Evolutionary conservation across 2,329 filamentous ascomycete genomes (phyloP).

Genomic region (Fusarium sacchari): DNA sequence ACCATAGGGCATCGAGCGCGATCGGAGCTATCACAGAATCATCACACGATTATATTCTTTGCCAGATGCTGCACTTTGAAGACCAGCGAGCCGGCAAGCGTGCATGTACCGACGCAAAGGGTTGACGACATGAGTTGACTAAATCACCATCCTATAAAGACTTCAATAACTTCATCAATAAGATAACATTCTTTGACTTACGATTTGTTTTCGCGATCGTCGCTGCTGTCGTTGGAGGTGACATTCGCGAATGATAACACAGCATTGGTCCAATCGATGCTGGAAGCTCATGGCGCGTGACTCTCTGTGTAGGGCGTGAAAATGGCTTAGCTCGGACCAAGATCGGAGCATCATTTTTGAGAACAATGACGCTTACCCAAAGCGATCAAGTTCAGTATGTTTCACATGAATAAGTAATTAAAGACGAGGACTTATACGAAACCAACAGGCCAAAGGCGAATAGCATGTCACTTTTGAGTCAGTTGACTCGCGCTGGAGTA

Average conservation of each 20-base stretch:
- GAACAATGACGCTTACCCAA: neutral
- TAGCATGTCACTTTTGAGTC: neutral
- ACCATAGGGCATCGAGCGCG: neutral
- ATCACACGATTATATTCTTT: neutral
- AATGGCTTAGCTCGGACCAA: slow-evolving; percentile 10
- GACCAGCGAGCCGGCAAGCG: neutral
- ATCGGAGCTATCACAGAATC: neutral
- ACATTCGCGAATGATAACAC: neutral
- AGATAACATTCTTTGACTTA: neutral
- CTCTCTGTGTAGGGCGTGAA: slow-evolving; percentile 12
- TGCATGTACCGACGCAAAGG: neutral
- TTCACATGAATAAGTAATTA: neutral
- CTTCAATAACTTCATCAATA: rapidly evolving
- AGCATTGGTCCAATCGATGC: neutral
- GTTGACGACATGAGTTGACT: too few species aligned
- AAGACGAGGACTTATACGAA: neutral
- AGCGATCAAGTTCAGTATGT: neutral
- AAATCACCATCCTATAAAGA: rapidly evolving
- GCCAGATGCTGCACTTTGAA: neutral
- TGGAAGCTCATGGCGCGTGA: neutral
- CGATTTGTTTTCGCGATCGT: neutral
- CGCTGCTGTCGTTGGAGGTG: neutral
- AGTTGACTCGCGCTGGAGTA: neutral
- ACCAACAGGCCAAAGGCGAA: too few species aligned
- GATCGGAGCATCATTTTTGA: slow-evolving; percentile 1